These are phyloP conservation scores for Calocybe gangraenosa DNA, from an alignment of 768 basidiomycete genomes.

Conservation along the genomic window DNA sequence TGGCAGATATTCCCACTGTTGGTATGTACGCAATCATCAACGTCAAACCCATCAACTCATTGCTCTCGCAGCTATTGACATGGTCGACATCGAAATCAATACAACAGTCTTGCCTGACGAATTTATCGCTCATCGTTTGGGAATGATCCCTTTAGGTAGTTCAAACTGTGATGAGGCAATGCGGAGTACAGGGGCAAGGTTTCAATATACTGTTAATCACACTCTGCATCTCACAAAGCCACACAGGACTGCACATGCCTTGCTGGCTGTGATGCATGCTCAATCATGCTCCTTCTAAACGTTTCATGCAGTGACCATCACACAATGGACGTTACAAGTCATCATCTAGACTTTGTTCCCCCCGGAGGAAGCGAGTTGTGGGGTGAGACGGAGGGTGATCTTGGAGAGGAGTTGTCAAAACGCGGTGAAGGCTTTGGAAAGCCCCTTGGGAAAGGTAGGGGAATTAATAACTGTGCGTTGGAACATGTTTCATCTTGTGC, in stretches of 20 bases:
- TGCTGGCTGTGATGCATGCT: conserved; percentile 80
- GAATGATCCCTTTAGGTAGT: conserved; percentile 89
- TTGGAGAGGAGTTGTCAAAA: conserved; percentile 72
- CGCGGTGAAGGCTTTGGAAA: conserved; percentile 72
- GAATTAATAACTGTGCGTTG: background rate
- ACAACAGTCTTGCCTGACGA: conserved; percentile 95
- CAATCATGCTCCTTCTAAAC: conserved; percentile 76
- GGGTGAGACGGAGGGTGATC: conserved; percentile 23
- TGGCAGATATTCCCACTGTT: conserved; percentile 95
- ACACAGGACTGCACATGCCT: conserved; percentile 88
- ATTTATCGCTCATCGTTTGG: conserved; percentile 93
- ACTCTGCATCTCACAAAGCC: background rate
- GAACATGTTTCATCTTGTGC: background rate
- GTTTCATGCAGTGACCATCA: conserved; percentile 67
- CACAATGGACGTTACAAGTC: conserved; percentile 84
- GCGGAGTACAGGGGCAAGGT: conserved; percentile 65
- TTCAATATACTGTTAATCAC: background rate
- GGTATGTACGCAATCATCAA: conserved; percentile 47
- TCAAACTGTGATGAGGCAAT: conserved; percentile 87
- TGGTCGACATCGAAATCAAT: conserved; percentile 89
- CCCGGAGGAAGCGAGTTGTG: conserved; percentile 22
- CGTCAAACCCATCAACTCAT: conserved; percentile 1
- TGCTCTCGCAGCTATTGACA: conserved; percentile 76
- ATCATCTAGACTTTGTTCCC: conserved; percentile 67
- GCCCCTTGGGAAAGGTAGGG: conserved; percentile 79